These are phyloP conservation scores for Dipteronia dyeriana DNA, from an alignment of 345 rosid species.

Conservation along the genomic window DNA sequence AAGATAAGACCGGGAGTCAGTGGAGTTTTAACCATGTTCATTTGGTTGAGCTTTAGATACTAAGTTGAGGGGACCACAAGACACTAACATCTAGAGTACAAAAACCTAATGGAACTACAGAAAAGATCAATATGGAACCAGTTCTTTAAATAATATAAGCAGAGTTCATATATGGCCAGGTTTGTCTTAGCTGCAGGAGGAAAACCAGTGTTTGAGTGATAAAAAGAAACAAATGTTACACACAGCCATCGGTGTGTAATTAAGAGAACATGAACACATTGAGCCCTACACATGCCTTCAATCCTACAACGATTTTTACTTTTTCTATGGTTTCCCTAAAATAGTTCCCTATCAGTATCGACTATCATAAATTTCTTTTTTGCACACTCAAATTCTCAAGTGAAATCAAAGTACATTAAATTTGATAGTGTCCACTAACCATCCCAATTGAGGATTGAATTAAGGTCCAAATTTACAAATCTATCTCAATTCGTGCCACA, in stretches of 20 bases:
- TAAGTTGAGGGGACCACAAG: not conserved
- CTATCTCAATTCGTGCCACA: too few species aligned
- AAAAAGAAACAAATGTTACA: not conserved
- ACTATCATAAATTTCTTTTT: too few species aligned
- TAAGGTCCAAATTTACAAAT: too few species aligned
- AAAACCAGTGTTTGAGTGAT: not conserved
- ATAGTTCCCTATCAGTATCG: not conserved
- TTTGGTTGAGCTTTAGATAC: not conserved
- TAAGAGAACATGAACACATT: not conserved
- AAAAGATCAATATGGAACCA: not conserved
- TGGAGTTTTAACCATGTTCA: not conserved
- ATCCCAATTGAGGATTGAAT: too few species aligned
- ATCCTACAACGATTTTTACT: not conserved
- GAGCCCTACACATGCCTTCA: not conserved
- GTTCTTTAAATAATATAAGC: not conserved
- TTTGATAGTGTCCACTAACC: too few species aligned
- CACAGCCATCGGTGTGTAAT: not conserved
- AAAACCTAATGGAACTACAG: not conserved
- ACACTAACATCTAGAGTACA: not conserved
- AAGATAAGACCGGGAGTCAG: not conserved
- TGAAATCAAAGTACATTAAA: too few species aligned
- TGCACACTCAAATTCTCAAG: too few species aligned
- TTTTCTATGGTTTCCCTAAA: not conserved
- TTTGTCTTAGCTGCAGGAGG: not conserved
- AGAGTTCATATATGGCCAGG: not conserved